phyloP scores from a whole-genome alignment of 2,329 filamentous ascomycete genomes.

The Phoma sp. region DNA sequence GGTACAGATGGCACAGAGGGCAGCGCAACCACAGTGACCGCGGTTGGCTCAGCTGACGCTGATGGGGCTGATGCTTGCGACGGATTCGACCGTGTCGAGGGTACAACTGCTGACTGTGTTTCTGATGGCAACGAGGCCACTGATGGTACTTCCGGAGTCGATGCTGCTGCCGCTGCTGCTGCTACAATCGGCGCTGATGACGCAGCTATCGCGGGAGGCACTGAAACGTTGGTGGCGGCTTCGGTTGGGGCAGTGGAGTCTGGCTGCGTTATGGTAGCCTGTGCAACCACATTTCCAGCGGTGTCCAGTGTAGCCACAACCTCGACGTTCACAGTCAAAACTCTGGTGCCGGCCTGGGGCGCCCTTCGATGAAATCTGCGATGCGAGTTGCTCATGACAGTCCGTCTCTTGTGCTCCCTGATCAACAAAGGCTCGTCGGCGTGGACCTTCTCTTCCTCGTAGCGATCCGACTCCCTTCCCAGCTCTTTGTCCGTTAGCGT shows the following conservation, averaged over 20 bases:
- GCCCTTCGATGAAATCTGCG: constrained; percentile 44
- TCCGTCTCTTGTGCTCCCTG: constrained; percentile 28
- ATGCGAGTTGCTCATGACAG: constrained; percentile 42
- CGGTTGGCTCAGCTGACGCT: background rate
- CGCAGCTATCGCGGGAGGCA: background rate
- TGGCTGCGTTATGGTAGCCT: constrained; percentile 32
- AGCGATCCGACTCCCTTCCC: background rate
- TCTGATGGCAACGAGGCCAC: constrained; percentile 4
- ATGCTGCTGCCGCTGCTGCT: constrained; percentile 5
- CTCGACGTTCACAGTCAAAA: constrained; percentile 40
- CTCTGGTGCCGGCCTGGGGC: constrained; percentile 22
- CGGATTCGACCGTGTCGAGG: background rate
- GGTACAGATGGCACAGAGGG: constrained; percentile 26
- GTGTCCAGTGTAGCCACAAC: constrained; percentile 40
- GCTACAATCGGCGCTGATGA: constrained; percentile 8
- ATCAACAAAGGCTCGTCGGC: constrained; percentile 25
- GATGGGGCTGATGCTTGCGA: background rate
- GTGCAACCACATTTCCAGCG: constrained; percentile 35
- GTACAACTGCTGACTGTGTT: background rate
- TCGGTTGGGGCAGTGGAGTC: constrained; percentile 11
- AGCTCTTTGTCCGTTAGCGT: constrained; percentile 7
- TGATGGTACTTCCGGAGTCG: constrained; percentile 3
- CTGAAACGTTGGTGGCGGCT: background rate
- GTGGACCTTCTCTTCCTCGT: constrained; percentile 22
- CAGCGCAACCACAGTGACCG: background rate